A percentile compares a stretch with the other conserved stretches of the same genome.
Conservation (phyloP, 495 filamentous ascomycete genomes). For the Xylaria bambusicola region DNA sequence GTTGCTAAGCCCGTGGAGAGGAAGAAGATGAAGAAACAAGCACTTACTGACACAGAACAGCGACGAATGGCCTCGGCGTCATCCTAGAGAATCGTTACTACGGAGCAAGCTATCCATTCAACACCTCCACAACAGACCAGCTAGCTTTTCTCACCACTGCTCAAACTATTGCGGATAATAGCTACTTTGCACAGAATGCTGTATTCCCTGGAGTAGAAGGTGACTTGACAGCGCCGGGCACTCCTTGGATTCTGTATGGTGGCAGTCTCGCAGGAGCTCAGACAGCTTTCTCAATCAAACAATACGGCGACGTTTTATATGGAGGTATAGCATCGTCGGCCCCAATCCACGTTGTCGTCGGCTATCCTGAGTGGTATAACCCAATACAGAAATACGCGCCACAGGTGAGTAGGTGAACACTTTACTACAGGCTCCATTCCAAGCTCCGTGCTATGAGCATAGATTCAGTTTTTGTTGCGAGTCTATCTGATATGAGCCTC, state of each 20-base stretch:
- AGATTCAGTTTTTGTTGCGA: too few relatives aligned
- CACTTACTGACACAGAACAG: slow-evolving; percentile 17
- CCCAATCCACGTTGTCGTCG: slow-evolving; percentile 37
- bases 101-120: slow-evolving; percentile 44
- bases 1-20: background rate
- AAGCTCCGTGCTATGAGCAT: background rate
- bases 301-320: slow-evolving; percentile 44
- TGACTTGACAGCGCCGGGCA: slow-evolving; percentile 39
- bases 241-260: slow-evolving; percentile 49
- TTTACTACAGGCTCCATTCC: background rate
- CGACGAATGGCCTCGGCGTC: slow-evolving; percentile 47
- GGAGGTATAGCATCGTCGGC: slow-evolving; percentile 48
- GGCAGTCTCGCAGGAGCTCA: slow-evolving; percentile 47
- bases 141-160: slow-evolving; percentile 48
- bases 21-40: background rate
- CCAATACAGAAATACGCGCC: slow-evolving; percentile 32
- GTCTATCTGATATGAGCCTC: background rate
- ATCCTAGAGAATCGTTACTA: slow-evolving; percentile 53
- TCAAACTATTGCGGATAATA: slow-evolving; percentile 51
- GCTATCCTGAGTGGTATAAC: slow-evolving; percentile 42
- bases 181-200: slow-evolving; percentile 48
- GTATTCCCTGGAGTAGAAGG: slow-evolving; percentile 39
- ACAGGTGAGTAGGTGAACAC: slow-evolving; percentile 33
- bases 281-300: slow-evolving; percentile 45
- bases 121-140: slow-evolving; percentile 45